Conservation (phyloP, 2,329 filamentous ascomycete species). For the Basipetospora chlamydospora region DNA sequence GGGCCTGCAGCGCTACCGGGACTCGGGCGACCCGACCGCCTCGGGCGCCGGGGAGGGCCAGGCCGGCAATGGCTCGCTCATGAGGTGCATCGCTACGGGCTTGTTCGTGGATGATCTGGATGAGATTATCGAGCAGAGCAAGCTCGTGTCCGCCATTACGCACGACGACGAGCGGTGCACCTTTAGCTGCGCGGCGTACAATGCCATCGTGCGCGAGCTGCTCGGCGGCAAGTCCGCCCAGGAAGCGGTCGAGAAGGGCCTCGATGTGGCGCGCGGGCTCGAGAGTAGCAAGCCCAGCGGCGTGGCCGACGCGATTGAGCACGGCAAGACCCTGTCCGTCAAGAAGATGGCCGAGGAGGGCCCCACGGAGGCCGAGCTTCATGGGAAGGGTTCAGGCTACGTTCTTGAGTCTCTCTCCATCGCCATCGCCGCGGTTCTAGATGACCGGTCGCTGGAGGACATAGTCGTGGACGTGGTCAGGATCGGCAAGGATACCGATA, state of each 20-base stretch:
- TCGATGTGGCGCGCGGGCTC: conserved; percentile 10
- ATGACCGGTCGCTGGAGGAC: conserved; percentile 23
- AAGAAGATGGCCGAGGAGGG: conserved; percentile 17
- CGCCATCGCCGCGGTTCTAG: conserved; percentile 25
- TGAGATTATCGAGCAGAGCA: conserved; percentile 16
- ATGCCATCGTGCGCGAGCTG: conserved; percentile 20
- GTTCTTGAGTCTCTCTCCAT: conserved; percentile 27
- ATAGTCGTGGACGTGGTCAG: conserved; percentile 29
- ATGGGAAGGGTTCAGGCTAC: no score
- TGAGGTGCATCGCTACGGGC: conserved; percentile 31
- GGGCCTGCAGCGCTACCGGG: conserved; percentile 18
- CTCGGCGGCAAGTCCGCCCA: conserved; percentile 12
- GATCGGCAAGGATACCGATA: conserved; percentile 30
- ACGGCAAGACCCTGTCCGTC: conserved; percentile 14
- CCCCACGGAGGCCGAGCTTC: conserved; percentile 12
- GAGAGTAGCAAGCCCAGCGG: conserved; percentile 8
- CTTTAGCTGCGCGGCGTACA: conserved; percentile 24
- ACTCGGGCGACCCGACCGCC: conserved; percentile 13
- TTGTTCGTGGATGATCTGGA: conserved; percentile 19
- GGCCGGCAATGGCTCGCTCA: conserved; percentile 31
- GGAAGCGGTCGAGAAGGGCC: conserved; percentile 17
- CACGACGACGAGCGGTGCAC: conserved; percentile 22
- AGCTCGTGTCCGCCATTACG: conserved; percentile 23
- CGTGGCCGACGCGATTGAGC: conserved; percentile 12
- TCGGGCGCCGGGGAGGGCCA: conserved; percentile 22